Evolutionary conservation across 2,329 filamentous ascomycete species (phyloP).

Genomic region (Paracoccidioides brasiliensis): DNA sequence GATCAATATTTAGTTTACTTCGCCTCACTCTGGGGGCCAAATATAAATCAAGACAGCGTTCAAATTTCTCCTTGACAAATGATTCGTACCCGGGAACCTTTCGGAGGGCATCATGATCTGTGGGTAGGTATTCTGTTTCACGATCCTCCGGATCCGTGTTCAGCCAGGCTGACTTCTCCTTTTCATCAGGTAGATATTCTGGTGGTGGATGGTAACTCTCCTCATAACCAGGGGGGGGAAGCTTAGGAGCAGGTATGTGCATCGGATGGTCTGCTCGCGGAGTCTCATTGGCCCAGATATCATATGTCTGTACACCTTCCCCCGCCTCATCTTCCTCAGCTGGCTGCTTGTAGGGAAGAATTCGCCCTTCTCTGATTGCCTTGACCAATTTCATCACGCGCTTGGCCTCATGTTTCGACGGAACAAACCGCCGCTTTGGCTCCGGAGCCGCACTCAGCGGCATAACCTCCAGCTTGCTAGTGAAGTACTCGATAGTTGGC

Average conservation of each 20-base stretch:
- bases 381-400: slow-evolving; percentile 94
- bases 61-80: slow-evolving; percentile 91
- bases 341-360: slow-evolving; percentile 74
- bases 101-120: slow-evolving; percentile 68
- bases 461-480: slow-evolving; percentile 81
- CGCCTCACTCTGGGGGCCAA: slow-evolving; percentile 82
- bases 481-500: slow-evolving; percentile 90
- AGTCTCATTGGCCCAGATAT: slow-evolving; percentile 90
- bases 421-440: slow-evolving; percentile 87
- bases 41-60: slow-evolving; percentile 89
- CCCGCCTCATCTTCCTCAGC: slow-evolving; percentile 61
- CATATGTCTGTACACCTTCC: slow-evolving; percentile 60
- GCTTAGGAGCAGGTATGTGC: slow-evolving; percentile 89
- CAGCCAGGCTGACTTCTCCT: slow-evolving; percentile 77
- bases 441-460: slow-evolving; percentile 88
- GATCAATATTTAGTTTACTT: slow-evolving; percentile 93
- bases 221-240: slow-evolving; percentile 85
- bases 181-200: slow-evolving; percentile 79
- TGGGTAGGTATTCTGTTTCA: slow-evolving; percentile 76
- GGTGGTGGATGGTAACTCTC: slow-evolving; percentile 92
- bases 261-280: slow-evolving; percentile 73
- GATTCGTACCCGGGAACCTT: slow-evolving; percentile 83
- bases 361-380: slow-evolving; percentile 86
- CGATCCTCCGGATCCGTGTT: slow-evolving; percentile 71
- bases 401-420: slow-evolving; percentile 94